Evolutionary conservation across 495 filamentous ascomycete genomes (phyloP).

Genomic region (Neurospora sp.): DNA sequence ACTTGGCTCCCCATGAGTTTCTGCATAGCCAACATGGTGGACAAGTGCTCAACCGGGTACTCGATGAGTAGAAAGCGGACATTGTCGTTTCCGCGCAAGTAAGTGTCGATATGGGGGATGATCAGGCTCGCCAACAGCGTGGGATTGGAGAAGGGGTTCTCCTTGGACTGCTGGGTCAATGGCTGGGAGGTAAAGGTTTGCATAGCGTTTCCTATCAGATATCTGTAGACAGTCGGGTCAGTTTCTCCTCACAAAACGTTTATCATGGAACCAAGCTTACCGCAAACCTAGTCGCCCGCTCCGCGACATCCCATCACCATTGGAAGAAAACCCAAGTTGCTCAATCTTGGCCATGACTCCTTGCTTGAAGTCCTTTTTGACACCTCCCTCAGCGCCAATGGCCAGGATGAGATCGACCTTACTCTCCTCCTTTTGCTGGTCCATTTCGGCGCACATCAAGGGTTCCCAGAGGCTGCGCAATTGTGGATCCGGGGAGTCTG

Average conservation of each 20-base stretch:
- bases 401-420: slow-evolving; percentile 36
- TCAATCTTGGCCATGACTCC: slow-evolving; percentile 29
- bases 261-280: slow-evolving; percentile 15
- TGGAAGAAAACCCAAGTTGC: slow-evolving; percentile 24
- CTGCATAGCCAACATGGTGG: slow-evolving; percentile 33
- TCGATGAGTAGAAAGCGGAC: slow-evolving; percentile 37
- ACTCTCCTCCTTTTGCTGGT: slow-evolving; percentile 4
- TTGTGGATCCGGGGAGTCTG: slow-evolving; percentile 22
- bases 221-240: slow-evolving; percentile 13
- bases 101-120: slow-evolving; percentile 36
- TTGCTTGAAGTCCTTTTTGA: slow-evolving; percentile 24
- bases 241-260: background rate
- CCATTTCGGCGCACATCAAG: slow-evolving; percentile 21
- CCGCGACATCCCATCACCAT: slow-evolving; percentile 22
- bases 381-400: slow-evolving; percentile 30
- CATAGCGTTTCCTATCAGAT: slow-evolving; percentile 39
- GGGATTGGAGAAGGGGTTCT: slow-evolving; percentile 36
- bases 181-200: slow-evolving; percentile 36
- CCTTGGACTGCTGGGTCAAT: slow-evolving; percentile 30
- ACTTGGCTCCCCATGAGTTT: slow-evolving; percentile 31
- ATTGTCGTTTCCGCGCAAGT: slow-evolving; percentile 26
- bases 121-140: slow-evolving; percentile 33
- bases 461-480: slow-evolving; percentile 32
- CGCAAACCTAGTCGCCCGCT: slow-evolving; percentile 34
- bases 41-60: slow-evolving; percentile 35